These are phyloP conservation scores for Thraustotheca clavata DNA, from an alignment of 352 stramenopile genomes.

Conservation along the genomic window DNA sequence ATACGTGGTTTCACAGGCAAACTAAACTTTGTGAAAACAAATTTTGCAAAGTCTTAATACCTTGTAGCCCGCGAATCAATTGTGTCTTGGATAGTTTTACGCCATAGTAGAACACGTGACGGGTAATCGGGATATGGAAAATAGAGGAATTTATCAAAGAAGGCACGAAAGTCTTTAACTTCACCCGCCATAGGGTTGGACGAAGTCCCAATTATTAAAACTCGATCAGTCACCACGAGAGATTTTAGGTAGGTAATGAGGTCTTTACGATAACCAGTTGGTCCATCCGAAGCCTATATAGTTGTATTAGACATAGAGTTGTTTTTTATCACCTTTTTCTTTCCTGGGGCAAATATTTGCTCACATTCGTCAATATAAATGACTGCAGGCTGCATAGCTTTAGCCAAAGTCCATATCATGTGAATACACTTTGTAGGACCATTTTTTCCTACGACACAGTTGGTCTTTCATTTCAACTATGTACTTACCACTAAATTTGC, in stretches of 20 bases:
- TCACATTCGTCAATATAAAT: conserved; percentile 94
- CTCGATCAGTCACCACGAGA: conserved; percentile 80
- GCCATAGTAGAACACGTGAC: conserved; percentile 86
- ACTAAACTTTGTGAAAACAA: conserved; percentile 7
- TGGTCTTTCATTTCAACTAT: background rate
- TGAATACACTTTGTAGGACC: conserved; percentile 90
- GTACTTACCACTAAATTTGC: conserved; percentile 78
- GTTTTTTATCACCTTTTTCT: too few species aligned
- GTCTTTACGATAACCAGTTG: conserved; percentile 90
- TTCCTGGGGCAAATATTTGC: conserved; percentile 77
- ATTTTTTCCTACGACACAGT: conserved; percentile 46
- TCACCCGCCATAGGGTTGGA: conserved; percentile 78
- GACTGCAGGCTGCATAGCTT: conserved; percentile 79
- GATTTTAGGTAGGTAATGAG: conserved; percentile 90
- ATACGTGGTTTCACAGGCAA: conserved; percentile 26
- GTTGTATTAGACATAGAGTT: conserved; percentile 25
- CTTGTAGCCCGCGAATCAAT: conserved; percentile 32
- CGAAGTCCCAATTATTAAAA: conserved; percentile 86
- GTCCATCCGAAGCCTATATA: conserved; percentile 69
- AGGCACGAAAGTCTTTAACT: conserved; percentile 74
- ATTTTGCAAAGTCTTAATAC: conserved; percentile 4
- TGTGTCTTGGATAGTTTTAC: conserved; percentile 49
- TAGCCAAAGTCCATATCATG: conserved; percentile 91
- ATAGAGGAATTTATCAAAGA: conserved; percentile 92
- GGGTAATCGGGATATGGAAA: conserved; percentile 89